phyloP scores from a whole-genome alignment of 345 rosid species.

The Syzygium aromaticum region DNA sequence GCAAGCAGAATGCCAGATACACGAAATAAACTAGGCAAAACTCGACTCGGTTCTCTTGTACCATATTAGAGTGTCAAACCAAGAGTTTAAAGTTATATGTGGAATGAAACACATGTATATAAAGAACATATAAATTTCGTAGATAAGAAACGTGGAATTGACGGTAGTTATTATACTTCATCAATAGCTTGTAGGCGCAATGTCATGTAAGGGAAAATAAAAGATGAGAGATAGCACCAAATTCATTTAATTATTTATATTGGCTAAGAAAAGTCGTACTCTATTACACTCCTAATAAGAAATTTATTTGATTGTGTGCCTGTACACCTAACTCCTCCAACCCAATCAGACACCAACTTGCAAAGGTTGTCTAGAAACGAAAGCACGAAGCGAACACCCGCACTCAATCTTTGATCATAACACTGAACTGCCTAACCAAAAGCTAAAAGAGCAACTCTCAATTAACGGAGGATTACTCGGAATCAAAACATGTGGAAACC shows the following conservation, averaged over 20 bases:
- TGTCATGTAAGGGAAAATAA: neutral
- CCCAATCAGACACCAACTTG: neutral
- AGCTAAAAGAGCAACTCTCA: neutral
- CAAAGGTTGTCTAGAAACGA: neutral
- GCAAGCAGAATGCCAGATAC: too few species aligned
- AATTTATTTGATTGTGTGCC: neutral
- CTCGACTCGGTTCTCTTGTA: too few species aligned
- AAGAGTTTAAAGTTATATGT: too few species aligned
- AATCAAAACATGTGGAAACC: neutral
- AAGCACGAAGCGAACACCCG: neutral
- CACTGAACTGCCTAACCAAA: neutral
- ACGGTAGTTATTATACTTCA: neutral
- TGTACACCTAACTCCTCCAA: neutral
- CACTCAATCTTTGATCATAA: neutral
- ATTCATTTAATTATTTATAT: too few species aligned
- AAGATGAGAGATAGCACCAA: too few species aligned
- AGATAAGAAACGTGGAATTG: too few species aligned
- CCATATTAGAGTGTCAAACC: too few species aligned
- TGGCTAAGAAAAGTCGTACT: too few species aligned
- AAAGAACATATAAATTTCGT: too few species aligned
- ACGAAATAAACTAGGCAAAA: too few species aligned
- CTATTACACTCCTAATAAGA: too few species aligned
- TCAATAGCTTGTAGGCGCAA: neutral
- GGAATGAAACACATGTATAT: too few species aligned
- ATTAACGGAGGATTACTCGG: neutral